phyloP scores from a whole-genome alignment of 1,139 yeast genomes.

The Torulaspora pretoriensis region DNA sequence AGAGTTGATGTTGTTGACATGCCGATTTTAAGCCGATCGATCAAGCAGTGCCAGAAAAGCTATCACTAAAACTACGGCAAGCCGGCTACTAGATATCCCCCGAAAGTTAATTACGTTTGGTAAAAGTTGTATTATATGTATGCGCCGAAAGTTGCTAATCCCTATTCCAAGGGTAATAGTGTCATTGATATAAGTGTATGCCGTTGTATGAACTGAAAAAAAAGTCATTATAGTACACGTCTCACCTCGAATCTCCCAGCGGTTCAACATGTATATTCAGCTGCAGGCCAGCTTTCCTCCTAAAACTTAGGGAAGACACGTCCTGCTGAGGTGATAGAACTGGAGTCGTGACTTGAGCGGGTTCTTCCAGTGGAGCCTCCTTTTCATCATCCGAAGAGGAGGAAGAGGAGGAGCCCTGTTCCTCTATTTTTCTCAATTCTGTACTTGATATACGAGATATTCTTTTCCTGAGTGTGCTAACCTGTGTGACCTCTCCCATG shows the following conservation, averaged over 20 bases:
- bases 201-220: background rate
- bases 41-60: too few relatives aligned
- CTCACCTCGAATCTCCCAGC: slow-evolving; percentile 4
- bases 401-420: slow-evolving; percentile 20
- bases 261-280: slow-evolving; percentile 19
- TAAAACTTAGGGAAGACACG: slow-evolving; percentile 9
- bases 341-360: slow-evolving; percentile 2
- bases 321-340: slow-evolving; percentile 6
- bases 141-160: slow-evolving; percentile 4
- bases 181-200: background rate
- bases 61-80: background rate
- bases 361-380: slow-evolving; percentile 6
- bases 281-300: slow-evolving; percentile 19
- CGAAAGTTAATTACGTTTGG: background rate
- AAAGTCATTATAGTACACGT: slow-evolving; percentile 1
- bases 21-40: background rate
- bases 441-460: slow-evolving; percentile 27
- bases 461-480: slow-evolving; percentile 10
- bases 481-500: slow-evolving; percentile 4
- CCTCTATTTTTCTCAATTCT: slow-evolving; percentile 29
- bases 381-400: slow-evolving; percentile 17
- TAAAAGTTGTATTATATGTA: slow-evolving; percentile 5
- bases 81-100: background rate
- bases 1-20: background rate
- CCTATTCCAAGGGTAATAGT: background rate